These are phyloP conservation scores for Penicillium nordicum DNA, from an alignment of 2,329 filamentous ascomycete species.

Conservation along the genomic window DNA sequence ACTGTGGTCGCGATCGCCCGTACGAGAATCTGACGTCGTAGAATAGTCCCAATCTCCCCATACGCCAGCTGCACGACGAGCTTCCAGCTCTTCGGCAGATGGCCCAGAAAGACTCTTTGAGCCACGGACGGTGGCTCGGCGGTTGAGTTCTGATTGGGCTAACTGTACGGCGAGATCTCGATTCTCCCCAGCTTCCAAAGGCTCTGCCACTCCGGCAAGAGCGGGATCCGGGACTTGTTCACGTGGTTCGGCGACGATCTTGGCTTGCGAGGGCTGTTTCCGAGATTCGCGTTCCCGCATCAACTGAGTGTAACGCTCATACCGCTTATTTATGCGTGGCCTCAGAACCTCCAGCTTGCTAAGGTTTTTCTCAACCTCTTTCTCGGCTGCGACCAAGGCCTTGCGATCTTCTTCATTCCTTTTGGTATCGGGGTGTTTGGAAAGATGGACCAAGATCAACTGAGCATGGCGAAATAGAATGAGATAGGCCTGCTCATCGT, in stretches of 20 bases:
- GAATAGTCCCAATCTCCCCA: constrained; percentile 54
- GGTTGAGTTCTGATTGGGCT: constrained; percentile 67
- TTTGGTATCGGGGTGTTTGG: constrained; percentile 67
- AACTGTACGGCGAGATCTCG: constrained; percentile 73
- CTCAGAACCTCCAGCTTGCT: constrained; percentile 73
- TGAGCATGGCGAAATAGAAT: constrained; percentile 85
- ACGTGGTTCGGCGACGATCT: constrained; percentile 13
- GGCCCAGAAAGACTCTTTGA: constrained; percentile 45
- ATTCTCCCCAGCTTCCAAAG: constrained; percentile 68
- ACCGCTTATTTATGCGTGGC: constrained; percentile 68
- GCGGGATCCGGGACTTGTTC: constrained; percentile 53
- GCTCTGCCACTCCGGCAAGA: constrained; percentile 54
- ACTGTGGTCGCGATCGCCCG: constrained; percentile 47
- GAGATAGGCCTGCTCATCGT: constrained; percentile 83
- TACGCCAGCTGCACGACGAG: constrained; percentile 52
- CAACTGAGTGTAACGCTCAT: constrained; percentile 63
- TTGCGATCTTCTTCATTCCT: constrained; percentile 59
- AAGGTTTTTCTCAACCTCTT: constrained; percentile 62
- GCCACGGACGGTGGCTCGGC: constrained; percentile 62
- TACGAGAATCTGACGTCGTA: constrained; percentile 31
- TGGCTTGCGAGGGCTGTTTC: constrained; percentile 27
- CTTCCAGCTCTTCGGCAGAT: constrained; percentile 56
- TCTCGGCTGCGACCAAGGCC: constrained; percentile 55
- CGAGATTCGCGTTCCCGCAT: constrained; percentile 45
- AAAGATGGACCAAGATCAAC: constrained; percentile 73